phyloP scores from a whole-genome alignment of 306 rosid genomes.

The Morella rubra region DNA sequence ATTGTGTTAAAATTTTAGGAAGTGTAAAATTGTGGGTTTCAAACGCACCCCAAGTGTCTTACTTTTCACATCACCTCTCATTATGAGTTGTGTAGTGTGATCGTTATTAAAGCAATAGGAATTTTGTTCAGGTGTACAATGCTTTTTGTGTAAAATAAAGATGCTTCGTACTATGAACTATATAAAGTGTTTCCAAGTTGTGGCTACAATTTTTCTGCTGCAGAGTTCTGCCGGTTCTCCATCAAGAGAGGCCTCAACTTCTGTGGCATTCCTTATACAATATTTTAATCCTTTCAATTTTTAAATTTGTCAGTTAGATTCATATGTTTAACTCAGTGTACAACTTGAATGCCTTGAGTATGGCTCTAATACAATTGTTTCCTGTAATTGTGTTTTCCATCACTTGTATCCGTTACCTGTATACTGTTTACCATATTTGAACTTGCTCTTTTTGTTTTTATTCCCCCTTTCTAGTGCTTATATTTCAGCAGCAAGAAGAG shows the following conservation, averaged over 20 bases:
- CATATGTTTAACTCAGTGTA: not conserved
- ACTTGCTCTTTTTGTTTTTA: not conserved
- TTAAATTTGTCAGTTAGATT: not conserved
- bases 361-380: not conserved
- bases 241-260: not conserved
- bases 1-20: no score
- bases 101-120: not conserved
- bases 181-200: not conserved
- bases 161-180: not conserved
- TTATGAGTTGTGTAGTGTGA: not conserved
- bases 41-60: not conserved
- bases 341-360: not conserved
- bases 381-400: not conserved
- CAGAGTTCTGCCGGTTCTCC: slow-evolving; percentile 3
- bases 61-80: not conserved
- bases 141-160: not conserved
- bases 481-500: slow-evolving; percentile 92
- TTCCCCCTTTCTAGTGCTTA: slow-evolving; percentile 56
- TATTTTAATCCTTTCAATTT: not conserved
- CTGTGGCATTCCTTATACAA: not conserved
- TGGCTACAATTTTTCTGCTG: not conserved
- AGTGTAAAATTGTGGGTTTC: no score
- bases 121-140: not conserved
- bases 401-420: not conserved
- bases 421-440: not conserved